Evolutionary conservation across 495 filamentous ascomycete species (phyloP), one percentile per base, ranked within the genome.

Genomic region (Parachaetomium inaequale): DNA sequence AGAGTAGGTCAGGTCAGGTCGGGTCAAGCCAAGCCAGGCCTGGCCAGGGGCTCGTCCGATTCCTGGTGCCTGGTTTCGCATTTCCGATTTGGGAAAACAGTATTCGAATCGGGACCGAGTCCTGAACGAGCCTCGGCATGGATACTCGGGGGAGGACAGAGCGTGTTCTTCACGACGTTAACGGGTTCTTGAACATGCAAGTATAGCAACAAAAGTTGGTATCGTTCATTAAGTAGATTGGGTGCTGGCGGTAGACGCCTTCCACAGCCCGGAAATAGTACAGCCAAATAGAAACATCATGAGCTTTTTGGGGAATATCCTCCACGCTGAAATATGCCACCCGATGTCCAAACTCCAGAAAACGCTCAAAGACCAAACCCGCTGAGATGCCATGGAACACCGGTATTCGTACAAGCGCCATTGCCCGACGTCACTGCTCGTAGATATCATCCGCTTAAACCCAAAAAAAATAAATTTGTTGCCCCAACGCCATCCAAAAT

Each of bases 271-370:
- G 8, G 7, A 8, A 52, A 28, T 23, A 53, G 19, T 21, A 34
- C 15, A 53, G 7, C 34, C 17, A 53, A 38, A 38, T 3, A 28
- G 36, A 34, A 53, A 53, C 31, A 53, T 23, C 1, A 34, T n/a
- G 23, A 46, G n/a, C 19, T 14, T 55, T 55, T 55, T 34, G n/a
- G 52, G 52, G 52, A 55, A 55, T 55, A 38, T 40, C 32, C 52
- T 28, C 52, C 52, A 28, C 52, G 31, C 51, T n/a, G n/a, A 11
- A 25, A 34, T 8, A 36, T 36, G 52, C 52, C 15, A 8, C 7
- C 5, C 32, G 5, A 55, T 46, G 10, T 19, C 31, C 28, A 53
- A 36, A 34, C 8, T 10, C 50, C n/a, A 31, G 12, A 28, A 29
- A 50, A 29, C 25, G 25, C 45, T 49, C 45, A 23, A 26, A 32